Base-by-base conservation (phyloP, 768 basidiomycete species). In the Auricularia cornea region DNA sequence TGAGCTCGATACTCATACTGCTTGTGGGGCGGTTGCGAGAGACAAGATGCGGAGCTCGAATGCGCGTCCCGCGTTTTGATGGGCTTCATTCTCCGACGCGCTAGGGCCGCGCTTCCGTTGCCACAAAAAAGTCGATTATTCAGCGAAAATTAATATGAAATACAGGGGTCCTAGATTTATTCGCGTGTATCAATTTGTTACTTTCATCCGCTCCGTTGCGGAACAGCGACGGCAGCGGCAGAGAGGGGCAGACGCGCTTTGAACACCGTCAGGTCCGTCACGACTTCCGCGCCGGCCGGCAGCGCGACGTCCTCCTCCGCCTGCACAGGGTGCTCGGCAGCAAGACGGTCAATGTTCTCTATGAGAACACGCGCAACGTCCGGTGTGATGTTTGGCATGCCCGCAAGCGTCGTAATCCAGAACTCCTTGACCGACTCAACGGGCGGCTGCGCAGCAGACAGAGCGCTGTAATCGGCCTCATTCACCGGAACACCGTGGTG, bases 361-460 rank as follows among this genome's bases (percentile, higher is more conserved):
- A 90, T 70, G 31, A 94, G 66, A 38, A 74, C 74, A 56, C 73
- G 72, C 29, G 76, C 78, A 11, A 76, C 80, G 29, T 79, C 80
- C 12, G 72, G 72, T 1, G 76, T 74, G 6, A 75, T 72, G 60
- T 3, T 64, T 5, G 68, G 60, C 12, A 65, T 59, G 1, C 71
- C 64, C 33, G 75, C 72, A 18, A 84, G 70, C 38, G 70, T 72
- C 2, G 70, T 73, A 44, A 71, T 70, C 84, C 92, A 94, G 66
- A 90, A 86, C 59, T 80, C 79, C 20, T 77, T 78, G 65, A 92
- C 91, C 29, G 86, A 83, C 4, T 76, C 72, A 3, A 85, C 68
- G 3, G 81, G 76, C 10, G 89, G 88, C n/a, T 77, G 79, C 18
- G 78, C 77, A 11, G 85, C 81, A 28, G 74, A 70, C 30, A 83